Conservation (phyloP, 306 rosid species). For the Ammopiptanthus mongolicus region DNA sequence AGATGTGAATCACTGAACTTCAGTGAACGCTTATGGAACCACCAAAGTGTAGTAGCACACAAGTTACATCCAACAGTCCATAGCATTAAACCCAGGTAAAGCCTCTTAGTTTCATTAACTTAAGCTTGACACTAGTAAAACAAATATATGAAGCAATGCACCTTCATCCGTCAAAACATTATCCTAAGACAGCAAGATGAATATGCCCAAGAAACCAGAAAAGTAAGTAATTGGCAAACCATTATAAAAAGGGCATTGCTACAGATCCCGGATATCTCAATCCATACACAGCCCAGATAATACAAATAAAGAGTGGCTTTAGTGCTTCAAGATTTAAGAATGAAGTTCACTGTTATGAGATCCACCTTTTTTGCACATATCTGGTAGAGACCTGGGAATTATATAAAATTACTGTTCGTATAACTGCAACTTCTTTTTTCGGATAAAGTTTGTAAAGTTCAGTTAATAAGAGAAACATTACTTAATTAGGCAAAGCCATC, state of each 20-base stretch:
- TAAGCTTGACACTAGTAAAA: background rate
- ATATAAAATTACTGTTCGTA: background rate
- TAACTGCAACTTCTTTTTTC: background rate
- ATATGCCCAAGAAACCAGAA: background rate
- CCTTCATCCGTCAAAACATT: background rate
- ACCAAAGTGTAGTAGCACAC: background rate
- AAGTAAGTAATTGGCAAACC: background rate
- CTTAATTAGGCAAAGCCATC: background rate
- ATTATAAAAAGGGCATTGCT: background rate
- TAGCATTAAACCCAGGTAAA: background rate
- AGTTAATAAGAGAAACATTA: background rate
- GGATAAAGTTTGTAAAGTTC: background rate
- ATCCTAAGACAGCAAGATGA: background rate
- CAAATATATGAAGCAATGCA: slow-evolving; percentile 1
- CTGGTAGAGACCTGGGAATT: background rate
- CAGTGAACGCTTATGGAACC: background rate
- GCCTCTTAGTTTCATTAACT: background rate
- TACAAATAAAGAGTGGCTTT: background rate
- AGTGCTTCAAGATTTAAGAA: background rate
- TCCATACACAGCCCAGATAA: background rate
- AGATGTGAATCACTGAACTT: background rate
- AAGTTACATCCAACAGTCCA: background rate
- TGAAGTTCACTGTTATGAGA: background rate
- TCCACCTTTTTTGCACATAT: background rate
- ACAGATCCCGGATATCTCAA: background rate